Conservation (phyloP, 1,139 yeast genomes). For the Blastobotrys petasosporus region DNA sequence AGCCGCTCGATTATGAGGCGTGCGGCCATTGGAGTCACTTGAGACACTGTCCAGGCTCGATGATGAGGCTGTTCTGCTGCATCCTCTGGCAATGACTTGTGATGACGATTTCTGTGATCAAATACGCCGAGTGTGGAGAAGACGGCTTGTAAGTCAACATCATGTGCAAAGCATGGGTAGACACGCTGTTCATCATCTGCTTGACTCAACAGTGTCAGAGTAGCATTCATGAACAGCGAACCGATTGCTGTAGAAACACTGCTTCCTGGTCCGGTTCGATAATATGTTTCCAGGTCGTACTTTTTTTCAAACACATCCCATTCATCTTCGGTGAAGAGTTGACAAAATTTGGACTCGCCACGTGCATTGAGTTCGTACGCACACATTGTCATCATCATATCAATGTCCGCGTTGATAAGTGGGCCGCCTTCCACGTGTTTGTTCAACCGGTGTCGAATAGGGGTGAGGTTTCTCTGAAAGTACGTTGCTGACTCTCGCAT, state of each 20-base stretch:
- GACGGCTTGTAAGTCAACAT: conserved; percentile 44
- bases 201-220: conserved; percentile 40
- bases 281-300: conserved; percentile 42
- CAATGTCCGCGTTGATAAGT: conserved; percentile 8
- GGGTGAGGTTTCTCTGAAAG: conserved; percentile 1
- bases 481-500: conserved; percentile 8
- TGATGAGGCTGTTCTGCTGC: neutral
- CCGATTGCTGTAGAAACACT: conserved; percentile 39
- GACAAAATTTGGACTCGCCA: conserved; percentile 47
- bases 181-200: conserved; percentile 31
- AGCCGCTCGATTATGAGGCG: conserved; percentile 46
- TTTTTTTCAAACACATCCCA: conserved; percentile 42
- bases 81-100: neutral
- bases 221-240: conserved; percentile 45
- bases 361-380: conserved; percentile 49
- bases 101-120: neutral
- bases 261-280: conserved; percentile 48
- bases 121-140: conserved; percentile 45
- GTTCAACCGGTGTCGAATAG: conserved; percentile 9
- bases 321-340: conserved; percentile 48
- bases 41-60: conserved; percentile 25
- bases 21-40: conserved; percentile 49
- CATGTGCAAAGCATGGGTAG: conserved; percentile 46
- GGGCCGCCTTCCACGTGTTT: conserved; percentile 1
- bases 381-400: conserved; percentile 40